A percentile compares a stretch with the other conserved stretches of the same genome.
phyloP scores from a whole-genome alignment of 2,329 filamentous ascomycete species.

The Dothidotthia symphoricarpi region DNA sequence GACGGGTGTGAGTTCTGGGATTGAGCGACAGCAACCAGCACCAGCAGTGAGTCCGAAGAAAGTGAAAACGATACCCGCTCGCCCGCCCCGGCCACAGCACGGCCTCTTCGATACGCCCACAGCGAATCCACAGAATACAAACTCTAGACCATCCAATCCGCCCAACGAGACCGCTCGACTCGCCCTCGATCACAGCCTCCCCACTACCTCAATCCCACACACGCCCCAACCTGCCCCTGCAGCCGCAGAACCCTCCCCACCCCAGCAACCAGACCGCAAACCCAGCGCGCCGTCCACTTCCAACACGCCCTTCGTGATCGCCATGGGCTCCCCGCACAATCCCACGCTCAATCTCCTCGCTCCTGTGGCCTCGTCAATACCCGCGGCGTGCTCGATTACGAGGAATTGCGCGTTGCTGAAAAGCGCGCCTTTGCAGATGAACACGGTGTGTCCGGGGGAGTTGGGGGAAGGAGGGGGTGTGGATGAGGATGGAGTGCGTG shows the following conservation, averaged over 20 bases:
- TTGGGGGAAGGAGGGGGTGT: too few species aligned
- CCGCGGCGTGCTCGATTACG: too few species aligned
- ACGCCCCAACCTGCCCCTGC: too few species aligned
- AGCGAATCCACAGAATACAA: background rate
- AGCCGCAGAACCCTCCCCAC: background rate
- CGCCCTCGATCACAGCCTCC: background rate
- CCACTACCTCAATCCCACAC: background rate
- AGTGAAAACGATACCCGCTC: constrained; percentile 20
- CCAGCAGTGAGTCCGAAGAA: too few species aligned
- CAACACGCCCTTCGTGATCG: constrained; percentile 31
- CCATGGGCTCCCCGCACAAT: constrained; percentile 33
- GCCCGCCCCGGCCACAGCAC: constrained; percentile 23
- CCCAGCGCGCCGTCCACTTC: constrained; percentile 18
- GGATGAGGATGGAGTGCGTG: too few species aligned
- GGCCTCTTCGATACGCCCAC: constrained; percentile 24
- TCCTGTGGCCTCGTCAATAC: too few species aligned
- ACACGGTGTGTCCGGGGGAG: too few species aligned
- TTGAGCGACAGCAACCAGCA: too few species aligned
- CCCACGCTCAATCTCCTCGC: constrained; percentile 14
- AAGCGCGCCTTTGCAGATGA: too few species aligned
- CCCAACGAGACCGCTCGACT: constrained; percentile 18
- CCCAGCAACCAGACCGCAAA: constrained; percentile 14
- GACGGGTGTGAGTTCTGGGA: too few species aligned
- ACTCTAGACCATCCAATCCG: constrained; percentile 8
- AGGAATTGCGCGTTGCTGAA: too few species aligned